Conservation (phyloP, 2,329 filamentous ascomycete species). For the Aspergillus calidoustus region DNA sequence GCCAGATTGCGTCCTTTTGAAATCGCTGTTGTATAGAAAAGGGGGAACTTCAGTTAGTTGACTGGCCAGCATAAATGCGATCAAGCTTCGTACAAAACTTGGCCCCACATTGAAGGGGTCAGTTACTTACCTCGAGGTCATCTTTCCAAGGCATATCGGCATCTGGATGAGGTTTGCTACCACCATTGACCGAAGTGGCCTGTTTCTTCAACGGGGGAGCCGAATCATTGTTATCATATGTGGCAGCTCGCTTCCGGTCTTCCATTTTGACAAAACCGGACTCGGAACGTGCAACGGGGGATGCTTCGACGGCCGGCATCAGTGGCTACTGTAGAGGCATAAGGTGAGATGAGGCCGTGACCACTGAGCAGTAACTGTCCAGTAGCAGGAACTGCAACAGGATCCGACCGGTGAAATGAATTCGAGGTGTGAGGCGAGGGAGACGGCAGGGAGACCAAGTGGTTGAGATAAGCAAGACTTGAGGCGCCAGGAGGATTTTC, state of each 20-base stretch:
- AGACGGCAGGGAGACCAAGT: slow-evolving; percentile 30
- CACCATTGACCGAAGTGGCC: slow-evolving; percentile 75
- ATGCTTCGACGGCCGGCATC: slow-evolving; percentile 84
- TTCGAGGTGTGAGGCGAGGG: slow-evolving; percentile 23
- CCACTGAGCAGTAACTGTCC: slow-evolving; percentile 42
- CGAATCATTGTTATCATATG: slow-evolving; percentile 77
- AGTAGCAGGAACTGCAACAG: slow-evolving; percentile 33
- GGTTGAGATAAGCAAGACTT: slow-evolving; percentile 37
- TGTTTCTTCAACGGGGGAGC: slow-evolving; percentile 91
- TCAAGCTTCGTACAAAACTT: slow-evolving; percentile 15
- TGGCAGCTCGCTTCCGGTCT: slow-evolving; percentile 95
- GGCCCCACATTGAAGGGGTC: slow-evolving; percentile 17
- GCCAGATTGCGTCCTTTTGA: slow-evolving; percentile 94
- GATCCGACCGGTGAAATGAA: slow-evolving; percentile 27
- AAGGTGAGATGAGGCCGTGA: slow-evolving; percentile 34
- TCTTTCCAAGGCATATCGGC: slow-evolving; percentile 72
- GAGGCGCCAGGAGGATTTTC: slow-evolving; percentile 49
- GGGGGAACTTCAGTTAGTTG: slow-evolving; percentile 31
- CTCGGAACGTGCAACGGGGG: slow-evolving; percentile 76
- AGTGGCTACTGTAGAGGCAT: slow-evolving; percentile 62
- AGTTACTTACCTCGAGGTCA: slow-evolving; percentile 70
- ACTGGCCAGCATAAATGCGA: background rate
- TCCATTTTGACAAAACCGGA: slow-evolving; percentile 91
- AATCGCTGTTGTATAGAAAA: slow-evolving; percentile 65
- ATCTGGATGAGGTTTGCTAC: slow-evolving; percentile 66